Percentiles rank a stretch among this genome's conserved stretches.
phyloP scores from a whole-genome alignment of 306 rosid genomes.

The Begonia loranthoides region DNA sequence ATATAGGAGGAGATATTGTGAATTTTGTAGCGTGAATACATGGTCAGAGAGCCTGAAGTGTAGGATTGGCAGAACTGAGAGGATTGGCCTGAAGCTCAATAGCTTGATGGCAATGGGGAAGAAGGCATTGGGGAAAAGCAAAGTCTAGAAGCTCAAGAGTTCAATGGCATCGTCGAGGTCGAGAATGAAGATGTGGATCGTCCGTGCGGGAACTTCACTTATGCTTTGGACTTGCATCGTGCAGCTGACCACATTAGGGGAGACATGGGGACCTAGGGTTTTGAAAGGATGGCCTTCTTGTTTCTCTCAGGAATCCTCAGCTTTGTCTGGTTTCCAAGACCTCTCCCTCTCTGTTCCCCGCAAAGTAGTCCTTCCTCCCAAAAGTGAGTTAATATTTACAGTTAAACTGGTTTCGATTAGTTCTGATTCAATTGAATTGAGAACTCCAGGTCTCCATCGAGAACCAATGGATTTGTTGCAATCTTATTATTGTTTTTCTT shows the following conservation, averaged over 20 bases:
- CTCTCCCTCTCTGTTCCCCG: constrained; percentile 28
- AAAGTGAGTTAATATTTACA: constrained; percentile 38
- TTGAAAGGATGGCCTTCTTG: constrained; percentile 99
- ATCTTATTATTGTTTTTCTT: too few relatives aligned
- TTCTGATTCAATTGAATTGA: too few relatives aligned
- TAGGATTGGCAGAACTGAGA: constrained; percentile 32
- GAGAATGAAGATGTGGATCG: constrained; percentile 84
- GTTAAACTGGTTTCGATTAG: too few relatives aligned
- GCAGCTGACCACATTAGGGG: constrained; percentile 81
- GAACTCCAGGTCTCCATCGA: neutral
- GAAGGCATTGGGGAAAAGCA: constrained; percentile 41
- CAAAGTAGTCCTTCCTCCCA: constrained; percentile 63
- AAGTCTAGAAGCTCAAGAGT: constrained; percentile 38
- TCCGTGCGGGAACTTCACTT: constrained; percentile 78
- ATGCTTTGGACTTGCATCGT: constrained; percentile 87
- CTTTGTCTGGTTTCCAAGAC: constrained; percentile 22
- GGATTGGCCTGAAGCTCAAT: constrained; percentile 14
- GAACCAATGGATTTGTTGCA: too few relatives aligned
- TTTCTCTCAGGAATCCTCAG: constrained; percentile 53
- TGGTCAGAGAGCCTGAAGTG: constrained; percentile 24
- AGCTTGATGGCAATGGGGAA: constrained; percentile 43
- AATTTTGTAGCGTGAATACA: constrained; percentile 8
- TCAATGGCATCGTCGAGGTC: constrained; percentile 48
- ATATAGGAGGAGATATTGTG: constrained; percentile 1
- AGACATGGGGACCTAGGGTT: constrained; percentile 92